These are phyloP conservation scores for Amesomyces nigricolor DNA, from an alignment of 2,329 filamentous ascomycete species.

Conservation along the genomic window DNA sequence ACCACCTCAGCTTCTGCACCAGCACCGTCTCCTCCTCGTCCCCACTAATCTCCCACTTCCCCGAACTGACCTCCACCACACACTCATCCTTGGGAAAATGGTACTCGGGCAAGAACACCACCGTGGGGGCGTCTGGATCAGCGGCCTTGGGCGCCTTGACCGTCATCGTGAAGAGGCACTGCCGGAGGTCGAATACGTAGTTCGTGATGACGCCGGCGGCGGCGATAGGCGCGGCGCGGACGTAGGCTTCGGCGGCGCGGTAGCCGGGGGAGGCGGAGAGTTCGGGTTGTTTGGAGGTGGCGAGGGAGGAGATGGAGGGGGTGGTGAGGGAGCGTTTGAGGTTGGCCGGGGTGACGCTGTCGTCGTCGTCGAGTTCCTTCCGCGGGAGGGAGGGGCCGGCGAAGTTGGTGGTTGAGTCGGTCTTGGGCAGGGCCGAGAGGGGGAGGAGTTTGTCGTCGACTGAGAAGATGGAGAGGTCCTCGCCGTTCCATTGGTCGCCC, in stretches of 20 bases:
- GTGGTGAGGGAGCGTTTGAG: conserved; percentile 67
- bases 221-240: conserved; percentile 74
- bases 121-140: conserved; percentile 58
- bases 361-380: conserved; percentile 46
- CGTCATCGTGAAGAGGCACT: conserved; percentile 69
- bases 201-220: conserved; percentile 65
- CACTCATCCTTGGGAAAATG: conserved; percentile 78
- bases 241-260: conserved; percentile 87
- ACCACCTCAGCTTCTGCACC: conserved; percentile 80
- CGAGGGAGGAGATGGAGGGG: conserved; percentile 57
- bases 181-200: conserved; percentile 77
- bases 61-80: conserved; percentile 69
- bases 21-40: conserved; percentile 64
- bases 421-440: conserved; percentile 44
- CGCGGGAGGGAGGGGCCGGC: conserved; percentile 18
- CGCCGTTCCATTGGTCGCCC: conserved; percentile 96
- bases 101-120: conserved; percentile 82
- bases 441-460: conserved; percentile 67
- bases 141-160: conserved; percentile 58
- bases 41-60: conserved; percentile 80
- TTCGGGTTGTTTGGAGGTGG: conserved; percentile 48
- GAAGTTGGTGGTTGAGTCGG: conserved; percentile 45
- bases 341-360: conserved; percentile 66
- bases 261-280: conserved; percentile 64
- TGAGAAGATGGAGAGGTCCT: conserved; percentile 89